Evolutionary conservation across 129 eudicot genomes (phyloP).

Genomic region (Cynara cardunculus): DNA sequence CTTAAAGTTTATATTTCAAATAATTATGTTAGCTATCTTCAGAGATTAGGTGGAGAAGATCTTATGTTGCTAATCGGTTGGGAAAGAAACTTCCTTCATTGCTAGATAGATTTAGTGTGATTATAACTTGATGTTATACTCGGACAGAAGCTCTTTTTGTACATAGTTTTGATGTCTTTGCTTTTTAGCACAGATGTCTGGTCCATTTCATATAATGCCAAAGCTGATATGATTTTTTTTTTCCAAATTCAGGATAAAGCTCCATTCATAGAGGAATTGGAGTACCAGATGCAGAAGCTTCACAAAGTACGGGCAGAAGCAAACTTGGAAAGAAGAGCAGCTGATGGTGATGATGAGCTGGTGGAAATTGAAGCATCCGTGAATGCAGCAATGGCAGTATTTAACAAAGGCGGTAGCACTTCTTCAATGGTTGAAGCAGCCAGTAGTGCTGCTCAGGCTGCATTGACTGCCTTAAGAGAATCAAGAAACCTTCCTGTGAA

Average conservation of each 20-base stretch:
- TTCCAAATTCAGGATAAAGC: constrained; percentile 64
- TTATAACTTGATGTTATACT: background rate
- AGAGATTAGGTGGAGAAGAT: background rate
- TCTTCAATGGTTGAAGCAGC: constrained; percentile 57
- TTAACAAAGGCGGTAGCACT: constrained; percentile 56
- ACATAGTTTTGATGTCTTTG: background rate
- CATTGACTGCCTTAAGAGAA: constrained; percentile 47
- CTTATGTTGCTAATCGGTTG: background rate
- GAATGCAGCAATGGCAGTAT: constrained; percentile 61
- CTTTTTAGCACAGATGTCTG: background rate
- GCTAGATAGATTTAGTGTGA: background rate
- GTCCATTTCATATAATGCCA: background rate
- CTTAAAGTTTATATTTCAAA: background rate
- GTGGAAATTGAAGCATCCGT: constrained; percentile 76
- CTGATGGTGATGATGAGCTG: constrained; percentile 76
- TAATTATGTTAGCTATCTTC: background rate
- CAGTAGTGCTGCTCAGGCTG: constrained; percentile 62
- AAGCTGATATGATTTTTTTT: background rate
- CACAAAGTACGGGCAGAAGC: constrained; percentile 85
- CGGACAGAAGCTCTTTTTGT: background rate
- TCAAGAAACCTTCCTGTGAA: constrained; percentile 62
- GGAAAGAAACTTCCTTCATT: too few species aligned
- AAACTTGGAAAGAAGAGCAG: constrained; percentile 64
- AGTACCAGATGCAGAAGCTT: constrained; percentile 89
- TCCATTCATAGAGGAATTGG: constrained; percentile 89